phyloP scores from a whole-genome alignment of 257 asterid genomes.

The Echium plantagineum region DNA sequence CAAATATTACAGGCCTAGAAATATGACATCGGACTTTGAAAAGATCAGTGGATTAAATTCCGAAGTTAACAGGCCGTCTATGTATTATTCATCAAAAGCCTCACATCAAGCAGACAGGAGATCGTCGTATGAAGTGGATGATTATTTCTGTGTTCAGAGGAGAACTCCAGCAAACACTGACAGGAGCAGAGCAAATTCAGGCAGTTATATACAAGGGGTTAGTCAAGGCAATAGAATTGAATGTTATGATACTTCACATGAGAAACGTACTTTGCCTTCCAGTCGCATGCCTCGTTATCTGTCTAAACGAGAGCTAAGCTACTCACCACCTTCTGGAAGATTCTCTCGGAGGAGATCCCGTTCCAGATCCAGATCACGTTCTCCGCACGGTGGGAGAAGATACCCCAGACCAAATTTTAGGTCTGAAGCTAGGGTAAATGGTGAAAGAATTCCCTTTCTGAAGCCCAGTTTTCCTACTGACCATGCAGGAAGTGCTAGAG shows the following conservation, averaged over 20 bases:
- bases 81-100: conserved; percentile 28
- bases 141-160: conserved; percentile 27
- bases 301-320: conserved; percentile 38
- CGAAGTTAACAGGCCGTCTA: conserved; percentile 31
- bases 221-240: conserved; percentile 38
- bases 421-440: conserved; percentile 29
- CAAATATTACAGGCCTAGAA: conserved; percentile 34
- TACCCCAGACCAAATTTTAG: conserved; percentile 46
- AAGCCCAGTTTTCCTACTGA: conserved; percentile 42
- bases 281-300: conserved; percentile 29
- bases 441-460: conserved; percentile 24
- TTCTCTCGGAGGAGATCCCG: conserved; percentile 46
- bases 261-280: conserved; percentile 26
- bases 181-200: conserved; percentile 26
- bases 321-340: conserved; percentile 39
- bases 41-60: conserved; percentile 32
- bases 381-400: conserved; percentile 30
- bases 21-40: conserved; percentile 21
- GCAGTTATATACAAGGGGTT: conserved; percentile 34
- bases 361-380: conserved; percentile 74
- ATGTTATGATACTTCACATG: conserved; percentile 24
- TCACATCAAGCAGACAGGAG: conserved; percentile 42
- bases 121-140: conserved; percentile 44
- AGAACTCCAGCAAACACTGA: conserved; percentile 26
- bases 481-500: conserved; percentile 41